Base-by-base conservation (phyloP, 257 asterid genomes). In the Mentha longifolia region DNA sequence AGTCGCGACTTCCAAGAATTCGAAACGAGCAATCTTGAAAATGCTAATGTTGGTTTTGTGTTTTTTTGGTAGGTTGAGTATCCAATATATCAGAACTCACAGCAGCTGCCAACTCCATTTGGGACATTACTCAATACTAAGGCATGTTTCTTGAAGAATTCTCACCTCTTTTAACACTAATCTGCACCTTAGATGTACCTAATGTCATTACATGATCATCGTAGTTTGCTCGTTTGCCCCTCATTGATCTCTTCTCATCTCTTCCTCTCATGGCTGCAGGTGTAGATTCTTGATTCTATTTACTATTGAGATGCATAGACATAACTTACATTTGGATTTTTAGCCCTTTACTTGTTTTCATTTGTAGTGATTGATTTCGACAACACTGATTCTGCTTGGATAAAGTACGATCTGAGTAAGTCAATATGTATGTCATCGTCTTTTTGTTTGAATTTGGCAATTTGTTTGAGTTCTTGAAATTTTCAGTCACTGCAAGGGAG, bases 221-320 rank as follows among this genome's bases (percentile, higher is more conserved):
- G 69, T 61, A 88, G 88, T 85, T 86, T 68, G 77, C 61, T 65
- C 88, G 81, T 43, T 50, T 86, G 19, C 84, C 88, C 64, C 54
- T 78, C 76, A 39, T 79, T 39, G 95, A 88, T 75, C 84, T 61
- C 66, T 65, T 88, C 82, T 81, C 88, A 19, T 78, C 77, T 14
- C 82, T 88, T 75, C 89, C 87, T 70, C 81, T 88, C 33, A 78
- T 84, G 85, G 88, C 95, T 72, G 86, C 88, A 13, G 85, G 95
- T 88, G 82, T 61, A 11, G 16, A 28, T 35, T 49, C 11, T 16
- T 41, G 17, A 16, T 65, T 10, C 37, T 42, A 2, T 0, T 42
- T 6, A 7, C 39, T 65, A 20, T 61, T 15, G 22, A 55, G 58
- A 58, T 46, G 30, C 64, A 19, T 49, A 52, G 3, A 30, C 41